Evolutionary conservation across 225 moss, liverwort and hornwort species (phyloP).

Genomic region (Marchantia polymorpha): DNA sequence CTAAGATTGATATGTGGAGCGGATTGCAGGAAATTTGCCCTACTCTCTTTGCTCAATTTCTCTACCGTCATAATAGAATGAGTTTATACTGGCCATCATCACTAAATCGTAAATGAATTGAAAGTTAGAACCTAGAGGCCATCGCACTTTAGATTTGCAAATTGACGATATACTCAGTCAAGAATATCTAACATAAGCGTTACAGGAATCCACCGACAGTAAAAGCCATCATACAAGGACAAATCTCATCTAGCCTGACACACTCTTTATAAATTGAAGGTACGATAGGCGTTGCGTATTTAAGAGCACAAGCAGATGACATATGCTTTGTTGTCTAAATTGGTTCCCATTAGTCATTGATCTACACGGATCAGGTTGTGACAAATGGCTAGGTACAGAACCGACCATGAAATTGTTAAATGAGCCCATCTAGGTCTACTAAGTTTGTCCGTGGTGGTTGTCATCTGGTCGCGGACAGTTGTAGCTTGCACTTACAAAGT

Average conservation of each 20-base stretch:
- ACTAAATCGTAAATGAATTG: constrained; percentile 13
- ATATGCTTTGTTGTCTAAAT: too few relatives aligned
- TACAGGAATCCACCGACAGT: background rate
- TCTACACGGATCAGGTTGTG: background rate
- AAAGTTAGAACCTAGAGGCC: constrained; percentile 22
- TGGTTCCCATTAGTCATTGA: too few relatives aligned
- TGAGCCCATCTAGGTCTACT: background rate
- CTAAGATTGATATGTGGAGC: background rate
- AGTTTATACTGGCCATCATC: constrained; percentile 4
- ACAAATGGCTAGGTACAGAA: background rate
- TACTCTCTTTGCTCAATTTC: background rate
- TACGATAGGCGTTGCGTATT: constrained; percentile 20
- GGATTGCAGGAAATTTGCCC: background rate
- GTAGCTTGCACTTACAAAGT: background rate
- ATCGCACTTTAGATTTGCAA: constrained; percentile 28
- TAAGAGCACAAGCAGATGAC: constrained; percentile 12
- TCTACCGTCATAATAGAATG: background rate
- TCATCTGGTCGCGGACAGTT: background rate
- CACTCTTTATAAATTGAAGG: too few relatives aligned
- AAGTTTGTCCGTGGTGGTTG: background rate
- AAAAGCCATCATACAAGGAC: background rate
- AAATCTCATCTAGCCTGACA: background rate
- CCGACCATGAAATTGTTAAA: background rate
- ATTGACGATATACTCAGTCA: constrained; percentile 10
- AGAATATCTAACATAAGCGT: background rate